Percentiles rank a stretch among this genome's conserved stretches.
These are phyloP conservation scores for Naumovozyma dairenensis DNA, from an alignment of 805 yeast species.

Conservation along the genomic window DNA sequence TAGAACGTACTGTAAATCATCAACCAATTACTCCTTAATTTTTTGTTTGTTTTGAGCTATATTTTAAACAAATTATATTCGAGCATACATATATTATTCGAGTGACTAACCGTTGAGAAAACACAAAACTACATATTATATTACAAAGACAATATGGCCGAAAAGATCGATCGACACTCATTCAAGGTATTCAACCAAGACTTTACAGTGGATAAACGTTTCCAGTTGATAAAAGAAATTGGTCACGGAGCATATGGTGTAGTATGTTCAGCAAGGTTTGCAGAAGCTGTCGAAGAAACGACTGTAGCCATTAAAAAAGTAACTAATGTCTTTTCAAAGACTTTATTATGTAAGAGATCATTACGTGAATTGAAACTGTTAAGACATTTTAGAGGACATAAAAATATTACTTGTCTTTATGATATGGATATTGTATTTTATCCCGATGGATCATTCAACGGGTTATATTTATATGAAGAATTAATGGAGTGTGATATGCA, in stretches of 20 bases:
- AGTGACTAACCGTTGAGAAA: too few species aligned
- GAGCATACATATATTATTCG: too few species aligned
- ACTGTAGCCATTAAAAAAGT: constrained; percentile 91
- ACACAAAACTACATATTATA: too few species aligned
- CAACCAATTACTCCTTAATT: too few species aligned
- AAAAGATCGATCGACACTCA: constrained; percentile 34
- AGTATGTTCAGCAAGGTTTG: constrained; percentile 86
- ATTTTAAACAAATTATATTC: too few species aligned
- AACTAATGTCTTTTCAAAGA: constrained; percentile 82
- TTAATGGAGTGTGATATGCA: constrained; percentile 98
- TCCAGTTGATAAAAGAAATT: constrained; percentile 81
- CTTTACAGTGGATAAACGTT: constrained; percentile 81
- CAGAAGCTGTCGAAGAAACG: constrained; percentile 52
- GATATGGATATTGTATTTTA: constrained; percentile 75
- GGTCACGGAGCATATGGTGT: constrained; percentile 99
- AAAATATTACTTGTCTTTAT: constrained; percentile 86
- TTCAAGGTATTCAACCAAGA: constrained; percentile 79
- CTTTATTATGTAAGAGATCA: constrained; percentile 82
- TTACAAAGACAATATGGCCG: too few species aligned
- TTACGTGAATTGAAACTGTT: constrained; percentile 79
- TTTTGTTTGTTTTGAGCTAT: too few species aligned
- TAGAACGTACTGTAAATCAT: too few species aligned
- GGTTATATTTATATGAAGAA: constrained; percentile 87
- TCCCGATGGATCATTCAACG: constrained; percentile 69
- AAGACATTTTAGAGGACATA: constrained; percentile 91